A percentile compares a stretch with the other conserved stretches of the same genome.
These are phyloP conservation scores for Clonostachys sp. DNA, from an alignment of 2,329 filamentous ascomycete species.

Conservation along the genomic window DNA sequence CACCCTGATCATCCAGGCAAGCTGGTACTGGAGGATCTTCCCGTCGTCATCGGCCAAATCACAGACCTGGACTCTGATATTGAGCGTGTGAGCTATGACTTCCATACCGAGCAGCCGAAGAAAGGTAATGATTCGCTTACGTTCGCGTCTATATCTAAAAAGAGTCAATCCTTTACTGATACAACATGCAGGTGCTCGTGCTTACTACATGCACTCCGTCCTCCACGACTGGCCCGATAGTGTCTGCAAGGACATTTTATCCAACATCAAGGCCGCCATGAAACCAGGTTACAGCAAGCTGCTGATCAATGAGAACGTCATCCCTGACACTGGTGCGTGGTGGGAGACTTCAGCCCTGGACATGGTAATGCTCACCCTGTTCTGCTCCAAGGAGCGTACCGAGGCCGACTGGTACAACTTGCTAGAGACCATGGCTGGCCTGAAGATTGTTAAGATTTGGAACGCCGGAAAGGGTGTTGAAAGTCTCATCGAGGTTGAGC, in stretches of 20 bases:
- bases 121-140: constrained; percentile 20
- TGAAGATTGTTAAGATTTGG: constrained; percentile 13
- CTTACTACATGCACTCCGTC: constrained; percentile 33
- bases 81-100: constrained; percentile 34
- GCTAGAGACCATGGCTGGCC: constrained; percentile 4
- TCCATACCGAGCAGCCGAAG: constrained; percentile 37
- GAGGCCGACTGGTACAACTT: constrained; percentile 8
- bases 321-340: constrained; percentile 18
- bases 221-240: constrained; percentile 33
- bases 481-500: constrained; percentile 11
- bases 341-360: constrained; percentile 18
- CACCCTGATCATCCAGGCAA: constrained; percentile 28
- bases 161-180: background rate
- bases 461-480: constrained; percentile 1
- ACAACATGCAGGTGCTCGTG: constrained; percentile 20
- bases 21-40: constrained; percentile 43
- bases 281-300: constrained; percentile 23
- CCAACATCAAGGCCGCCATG: constrained; percentile 18
- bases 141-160: background rate
- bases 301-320: constrained; percentile 23
- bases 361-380: constrained; percentile 19
- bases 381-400: constrained; percentile 10
- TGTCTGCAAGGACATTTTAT: constrained; percentile 21
- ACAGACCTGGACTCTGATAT: constrained; percentile 18
- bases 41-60: constrained; percentile 27